Base-by-base conservation (phyloP, 1,284 basidiomycete species). In the Hemileia vastatrix region DNA sequence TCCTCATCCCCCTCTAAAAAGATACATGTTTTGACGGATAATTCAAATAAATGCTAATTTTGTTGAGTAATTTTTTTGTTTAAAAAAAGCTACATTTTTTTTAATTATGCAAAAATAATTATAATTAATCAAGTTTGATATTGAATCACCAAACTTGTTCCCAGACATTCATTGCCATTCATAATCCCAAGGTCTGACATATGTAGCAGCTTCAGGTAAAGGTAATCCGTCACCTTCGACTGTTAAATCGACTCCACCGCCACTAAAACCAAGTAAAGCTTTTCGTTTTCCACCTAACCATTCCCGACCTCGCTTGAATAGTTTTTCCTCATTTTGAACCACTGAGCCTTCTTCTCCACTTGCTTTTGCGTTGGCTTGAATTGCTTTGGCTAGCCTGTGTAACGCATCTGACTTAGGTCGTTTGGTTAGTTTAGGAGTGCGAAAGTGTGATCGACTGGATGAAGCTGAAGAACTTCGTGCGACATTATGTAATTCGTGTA, bases 171-270 rank as follows among this genome's bases (percentile, higher is more conserved):
- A 61, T 13, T 13, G 15, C 58, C 58, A 61, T 15, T 61, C 58
- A 11, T 40, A 61, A 9, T 61, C 58, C 50, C 50, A 61, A 6
- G 58, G 58, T 54, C 47, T 36, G 31, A 61, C 51, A 15, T 54
- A 52, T 15, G 58, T 61, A 48, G 58, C 58, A n/a, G 51, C 58
- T 27, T 52, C 23, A n/a, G 58, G 58, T 31, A 61, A 53, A 1
- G 58, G 58, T 24, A 61, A 24, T 3, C 58, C 58, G 0, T 5
- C 43, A n/a, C 58, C 58, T 31, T 61, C 58, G n/a, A 61, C 51
- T 11, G 18, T n/a, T 3, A 24, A 15, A 2, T 5, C 24, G n/a
- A 31, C 23, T 2, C 31, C 21, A 21, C 31, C 51, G 4, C 24
- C 51, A 53, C 11, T 33, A 6, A n/a, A 13, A 2, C 9, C 15